phyloP scores from a whole-genome alignment of 495 filamentous ascomycete species.

The Xylaria bambusicola region DNA sequence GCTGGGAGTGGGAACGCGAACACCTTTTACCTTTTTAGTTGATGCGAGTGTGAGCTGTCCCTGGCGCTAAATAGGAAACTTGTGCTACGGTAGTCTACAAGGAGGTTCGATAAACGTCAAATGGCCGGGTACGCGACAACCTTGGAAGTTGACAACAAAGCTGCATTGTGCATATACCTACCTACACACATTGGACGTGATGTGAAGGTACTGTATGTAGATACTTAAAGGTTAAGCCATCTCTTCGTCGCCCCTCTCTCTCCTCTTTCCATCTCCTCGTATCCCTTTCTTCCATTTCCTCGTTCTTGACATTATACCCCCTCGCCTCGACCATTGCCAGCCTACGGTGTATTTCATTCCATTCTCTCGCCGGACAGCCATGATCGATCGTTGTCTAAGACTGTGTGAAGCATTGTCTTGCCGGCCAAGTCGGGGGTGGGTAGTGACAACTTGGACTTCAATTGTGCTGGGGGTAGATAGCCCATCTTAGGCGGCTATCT shows the following conservation, averaged over 20 bases:
- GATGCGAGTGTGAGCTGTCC: slow-evolving; percentile 6
- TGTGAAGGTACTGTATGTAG: no score
- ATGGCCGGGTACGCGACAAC: no score
- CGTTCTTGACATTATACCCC: background rate
- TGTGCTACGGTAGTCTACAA: no score
- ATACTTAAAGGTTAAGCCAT: no score
- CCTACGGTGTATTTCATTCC: no score
- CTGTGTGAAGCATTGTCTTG: background rate
- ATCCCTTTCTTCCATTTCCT: background rate
- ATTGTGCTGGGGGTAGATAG: no score
- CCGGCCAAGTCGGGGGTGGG: background rate
- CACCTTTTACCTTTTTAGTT: slow-evolving; percentile 1
- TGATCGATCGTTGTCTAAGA: background rate
- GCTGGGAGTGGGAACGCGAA: slow-evolving; percentile 7
- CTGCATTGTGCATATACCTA: slow-evolving; percentile 8
- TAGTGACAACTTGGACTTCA: background rate
- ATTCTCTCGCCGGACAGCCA: background rate
- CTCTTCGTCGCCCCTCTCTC: background rate
- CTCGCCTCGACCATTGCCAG: background rate
- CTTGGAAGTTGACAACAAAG: slow-evolving; percentile 19
- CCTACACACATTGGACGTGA: background rate
- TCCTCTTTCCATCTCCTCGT: background rate
- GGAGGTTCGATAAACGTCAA: no score
- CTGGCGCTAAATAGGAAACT: no score
- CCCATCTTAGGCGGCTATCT: no score